A percentile compares a stretch with the other conserved stretches of the same genome.
Conservation (phyloP, 345 rosid genomes). For the Melaleuca quinquenervia region DNA sequence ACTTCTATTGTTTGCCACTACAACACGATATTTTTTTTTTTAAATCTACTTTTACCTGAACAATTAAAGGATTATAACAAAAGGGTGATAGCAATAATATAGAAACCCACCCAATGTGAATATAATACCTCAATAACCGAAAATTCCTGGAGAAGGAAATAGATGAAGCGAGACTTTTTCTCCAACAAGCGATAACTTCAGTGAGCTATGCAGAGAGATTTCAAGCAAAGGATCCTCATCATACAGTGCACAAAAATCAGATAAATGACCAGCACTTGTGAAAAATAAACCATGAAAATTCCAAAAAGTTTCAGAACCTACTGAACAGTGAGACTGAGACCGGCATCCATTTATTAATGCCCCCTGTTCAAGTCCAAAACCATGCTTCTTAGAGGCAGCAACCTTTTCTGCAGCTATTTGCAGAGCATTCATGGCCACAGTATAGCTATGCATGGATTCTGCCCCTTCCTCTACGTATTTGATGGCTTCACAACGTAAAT, state of each 20-base stretch:
- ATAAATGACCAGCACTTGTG: background rate
- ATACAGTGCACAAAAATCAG: background rate
- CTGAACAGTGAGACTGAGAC: background rate
- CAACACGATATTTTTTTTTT: background rate
- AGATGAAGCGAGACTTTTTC: background rate
- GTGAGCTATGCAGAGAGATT: background rate
- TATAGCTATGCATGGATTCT: conserved; percentile 52
- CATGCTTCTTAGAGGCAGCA: conserved; percentile 28
- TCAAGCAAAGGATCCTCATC: background rate
- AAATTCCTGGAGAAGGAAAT: background rate
- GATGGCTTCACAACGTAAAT: conserved; percentile 50
- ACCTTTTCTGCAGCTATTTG: conserved; percentile 61
- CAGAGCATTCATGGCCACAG: conserved; percentile 62
- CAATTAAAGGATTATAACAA: background rate
- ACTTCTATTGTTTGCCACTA: background rate
- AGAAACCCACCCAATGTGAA: background rate
- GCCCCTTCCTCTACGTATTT: conserved; percentile 79
- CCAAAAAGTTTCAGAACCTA: background rate
- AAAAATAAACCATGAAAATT: background rate
- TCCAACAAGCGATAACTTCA: background rate
- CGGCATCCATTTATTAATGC: background rate
- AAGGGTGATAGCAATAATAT: background rate
- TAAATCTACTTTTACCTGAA: background rate
- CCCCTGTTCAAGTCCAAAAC: conserved; percentile 18
- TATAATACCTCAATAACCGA: background rate